Evolutionary conservation across 2,329 filamentous ascomycete genomes (phyloP).

Genomic region (Cordyceps militaris): DNA sequence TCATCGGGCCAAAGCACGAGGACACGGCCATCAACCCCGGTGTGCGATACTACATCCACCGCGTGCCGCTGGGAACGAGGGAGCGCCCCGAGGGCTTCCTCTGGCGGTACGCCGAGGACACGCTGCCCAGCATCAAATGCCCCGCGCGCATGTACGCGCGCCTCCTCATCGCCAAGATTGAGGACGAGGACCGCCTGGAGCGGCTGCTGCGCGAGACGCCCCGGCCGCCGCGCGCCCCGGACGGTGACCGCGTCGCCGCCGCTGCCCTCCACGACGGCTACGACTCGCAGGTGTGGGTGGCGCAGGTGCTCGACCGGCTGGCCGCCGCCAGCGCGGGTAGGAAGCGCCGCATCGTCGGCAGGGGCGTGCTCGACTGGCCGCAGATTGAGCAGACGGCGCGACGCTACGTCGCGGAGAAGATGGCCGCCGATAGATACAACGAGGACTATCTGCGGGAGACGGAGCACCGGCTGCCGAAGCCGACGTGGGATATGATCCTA

Average conservation of each 20-base stretch:
- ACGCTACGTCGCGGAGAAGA: conserved; percentile 1
- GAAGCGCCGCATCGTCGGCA: conserved; percentile 4
- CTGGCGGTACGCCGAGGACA: neutral
- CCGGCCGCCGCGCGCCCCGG: neutral
- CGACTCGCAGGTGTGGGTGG: conserved; percentile 7
- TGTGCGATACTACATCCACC: conserved; percentile 1
- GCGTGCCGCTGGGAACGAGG: neutral
- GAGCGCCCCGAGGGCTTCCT: neutral
- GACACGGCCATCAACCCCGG: conserved; percentile 7
- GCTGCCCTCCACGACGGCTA: neutral
- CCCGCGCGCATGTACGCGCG: conserved; percentile 4
- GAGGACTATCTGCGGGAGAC: conserved; percentile 1
- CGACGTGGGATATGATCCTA: conserved; percentile 11
- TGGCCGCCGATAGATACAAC: conserved; percentile 8
- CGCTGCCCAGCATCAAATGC: conserved; percentile 1
- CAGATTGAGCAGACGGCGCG: neutral
- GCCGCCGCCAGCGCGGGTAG: neutral
- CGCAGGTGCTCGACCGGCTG: conserved; percentile 3
- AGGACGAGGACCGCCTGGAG: conserved; percentile 1
- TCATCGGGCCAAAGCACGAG: conserved; percentile 11
- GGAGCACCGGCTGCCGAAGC: conserved; percentile 3
- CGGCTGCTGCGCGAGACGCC: neutral
- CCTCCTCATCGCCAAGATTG: conserved; percentile 11
- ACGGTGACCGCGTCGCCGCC: neutral
- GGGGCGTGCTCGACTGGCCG: conserved; percentile 7